Evolutionary conservation across 768 basidiomycete genomes (phyloP).

Genomic region (Lepiota brunneoincarnata): DNA sequence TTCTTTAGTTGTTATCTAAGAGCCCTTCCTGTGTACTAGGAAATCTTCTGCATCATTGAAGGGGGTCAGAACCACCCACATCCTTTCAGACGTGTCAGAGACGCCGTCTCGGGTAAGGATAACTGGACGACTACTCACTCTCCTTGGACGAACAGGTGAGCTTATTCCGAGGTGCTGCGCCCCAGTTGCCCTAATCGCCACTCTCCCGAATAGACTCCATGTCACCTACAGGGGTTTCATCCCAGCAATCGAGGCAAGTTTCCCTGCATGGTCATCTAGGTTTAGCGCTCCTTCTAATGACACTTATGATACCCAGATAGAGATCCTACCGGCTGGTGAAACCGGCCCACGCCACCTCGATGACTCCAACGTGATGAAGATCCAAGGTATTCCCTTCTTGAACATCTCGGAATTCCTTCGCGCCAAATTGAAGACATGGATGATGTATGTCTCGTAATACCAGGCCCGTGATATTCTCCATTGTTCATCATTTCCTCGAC

Average conservation of each 20-base stretch:
- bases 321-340: conserved; percentile 80
- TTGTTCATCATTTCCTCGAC: conserved; percentile 18
- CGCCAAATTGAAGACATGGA: conserved; percentile 82
- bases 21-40: conserved; percentile 40
- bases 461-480: conserved; percentile 13
- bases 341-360: conserved; percentile 76
- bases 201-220: conserved; percentile 51
- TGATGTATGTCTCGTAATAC: conserved; percentile 52
- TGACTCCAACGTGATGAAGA: conserved; percentile 58
- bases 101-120: conserved; percentile 63
- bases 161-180: conserved; percentile 2
- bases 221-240: conserved; percentile 73
- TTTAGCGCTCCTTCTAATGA: conserved; percentile 11
- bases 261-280: conserved; percentile 3
- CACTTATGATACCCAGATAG: conserved; percentile 51
- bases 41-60: conserved; percentile 84
- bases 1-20: conserved; percentile 1
- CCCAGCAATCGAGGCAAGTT: conserved; percentile 71
- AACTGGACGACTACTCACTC: conserved; percentile 69
- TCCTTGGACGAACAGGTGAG: conserved; percentile 84
- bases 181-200: conserved; percentile 4
- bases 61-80: conserved; percentile 58
- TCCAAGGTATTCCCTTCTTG: conserved; percentile 76
- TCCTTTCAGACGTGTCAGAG: conserved; percentile 78
- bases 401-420: conserved; percentile 84